Evolutionary conservation across 2,329 filamentous ascomycete genomes (phyloP), one percentile per base, ranked within the genome.

Genomic region (Trichoderma pleuroti): DNA sequence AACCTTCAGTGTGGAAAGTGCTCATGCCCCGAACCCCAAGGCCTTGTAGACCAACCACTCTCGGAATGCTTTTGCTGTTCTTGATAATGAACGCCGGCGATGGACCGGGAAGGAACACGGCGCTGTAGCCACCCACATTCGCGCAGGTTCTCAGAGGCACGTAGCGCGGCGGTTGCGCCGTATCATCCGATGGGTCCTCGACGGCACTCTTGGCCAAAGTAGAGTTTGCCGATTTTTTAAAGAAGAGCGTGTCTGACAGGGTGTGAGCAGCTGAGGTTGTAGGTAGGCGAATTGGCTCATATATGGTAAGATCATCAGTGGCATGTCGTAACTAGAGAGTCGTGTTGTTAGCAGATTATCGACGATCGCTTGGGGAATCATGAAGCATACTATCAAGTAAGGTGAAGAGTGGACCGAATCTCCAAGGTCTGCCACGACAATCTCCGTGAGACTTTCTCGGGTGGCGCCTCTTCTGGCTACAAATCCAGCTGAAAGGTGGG

Each of bases 51-150:
- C 88, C 86, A n/a, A 97, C 81, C 16, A 97, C 87, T 74, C 89
- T 90, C 0, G 95, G 94, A 6, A 86, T 81, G 65, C 91, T 94
- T 74, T 93, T 92, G 42, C 93, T 88, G 61, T 93, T 93, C 76
- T 93, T 97, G 56, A 98, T 79, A 57, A 99, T 83, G 78, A 98
- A 94, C 71, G 90, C 91, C 0, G 95, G 92, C 0, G 93, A 93
- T 5, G 86, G 81, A 0, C 95, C 94, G 0, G 93, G 90, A 63
- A 98, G 86, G 77, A 97, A 96, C 1, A 98, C 90, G 1, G 92
- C 88, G 76, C 89, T 91, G 78, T 94, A 94, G 4, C 93, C 93
- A 34, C 87, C 88, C n/a, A 98, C 78, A 70, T 93, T 90, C 69
- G 83, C 76, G 56, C 91, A 86, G 1, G 84, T 81, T 2, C 87